Evolutionary conservation across 352 stramenopile genomes (phyloP).

Genomic region (Phytopythium ostracodes): DNA sequence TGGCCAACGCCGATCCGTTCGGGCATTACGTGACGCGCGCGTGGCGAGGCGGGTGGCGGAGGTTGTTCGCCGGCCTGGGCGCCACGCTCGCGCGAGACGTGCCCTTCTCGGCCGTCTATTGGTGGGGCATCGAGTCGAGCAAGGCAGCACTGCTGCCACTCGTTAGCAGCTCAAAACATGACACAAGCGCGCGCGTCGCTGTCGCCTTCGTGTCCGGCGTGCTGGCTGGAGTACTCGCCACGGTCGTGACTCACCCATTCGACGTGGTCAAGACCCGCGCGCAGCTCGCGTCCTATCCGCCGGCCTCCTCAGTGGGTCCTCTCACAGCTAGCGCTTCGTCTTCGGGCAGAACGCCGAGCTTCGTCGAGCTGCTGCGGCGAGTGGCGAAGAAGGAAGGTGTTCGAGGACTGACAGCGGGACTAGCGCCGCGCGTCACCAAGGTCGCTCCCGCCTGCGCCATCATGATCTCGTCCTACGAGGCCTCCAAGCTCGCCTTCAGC

Average conservation of each 20-base stretch:
- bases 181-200: conserved; percentile 25
- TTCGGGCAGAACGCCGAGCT: conserved; percentile 11
- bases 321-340: not conserved
- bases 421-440: conserved; percentile 59
- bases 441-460: conserved; percentile 74
- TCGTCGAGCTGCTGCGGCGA: conserved; percentile 40
- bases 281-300: conserved; percentile 57
- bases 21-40: conserved; percentile 31
- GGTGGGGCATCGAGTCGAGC: conserved; percentile 87
- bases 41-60: conserved; percentile 31
- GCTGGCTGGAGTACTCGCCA: conserved; percentile 78
- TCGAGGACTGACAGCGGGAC: conserved; percentile 38
- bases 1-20: conserved; percentile 52
- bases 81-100: conserved; percentile 92
- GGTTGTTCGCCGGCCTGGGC: conserved; percentile 69
- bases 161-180: conserved; percentile 16
- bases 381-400: conserved; percentile 42
- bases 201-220: conserved; percentile 86
- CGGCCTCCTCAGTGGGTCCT: conserved; percentile 12
- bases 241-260: conserved; percentile 91
- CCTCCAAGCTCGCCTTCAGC: conserved; percentile 54
- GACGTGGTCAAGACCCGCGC: conserved; percentile 94
- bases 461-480: conserved; percentile 78
- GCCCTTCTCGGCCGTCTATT: conserved; percentile 95
- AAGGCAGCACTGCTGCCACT: conserved; percentile 41